Evolutionary conservation across 176 grass and related monocot species (phyloP).

Genomic region (Oryza rufipogon): DNA sequence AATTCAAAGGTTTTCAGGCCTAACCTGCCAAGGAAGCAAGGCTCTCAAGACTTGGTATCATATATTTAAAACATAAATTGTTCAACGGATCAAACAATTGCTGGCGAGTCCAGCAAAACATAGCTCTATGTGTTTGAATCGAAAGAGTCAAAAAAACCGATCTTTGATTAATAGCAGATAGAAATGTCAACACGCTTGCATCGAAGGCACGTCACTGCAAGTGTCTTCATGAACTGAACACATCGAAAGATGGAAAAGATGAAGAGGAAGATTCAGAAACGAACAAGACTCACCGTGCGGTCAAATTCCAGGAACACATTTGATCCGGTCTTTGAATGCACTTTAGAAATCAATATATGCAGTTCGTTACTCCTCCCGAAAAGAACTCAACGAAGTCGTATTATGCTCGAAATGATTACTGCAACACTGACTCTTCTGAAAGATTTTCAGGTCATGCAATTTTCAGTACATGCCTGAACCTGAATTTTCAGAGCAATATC

Average conservation of each 20-base stretch:
- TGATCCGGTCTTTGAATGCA: background rate
- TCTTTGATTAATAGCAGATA: background rate
- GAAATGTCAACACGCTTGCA: conserved; percentile 58
- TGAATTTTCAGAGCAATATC: background rate
- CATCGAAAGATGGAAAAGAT: background rate
- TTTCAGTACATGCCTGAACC: background rate
- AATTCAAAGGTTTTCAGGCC: background rate
- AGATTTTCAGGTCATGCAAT: background rate
- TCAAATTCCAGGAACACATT: conserved; percentile 8
- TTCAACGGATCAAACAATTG: background rate
- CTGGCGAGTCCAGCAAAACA: background rate
- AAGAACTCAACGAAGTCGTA: background rate
- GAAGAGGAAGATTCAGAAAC: background rate
- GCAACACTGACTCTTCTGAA: background rate
- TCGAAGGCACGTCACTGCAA: conserved; percentile 22
- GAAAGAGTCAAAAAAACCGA: conserved; percentile 33
- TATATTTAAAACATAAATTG: background rate
- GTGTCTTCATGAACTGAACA: conserved; percentile 3
- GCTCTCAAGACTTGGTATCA: background rate
- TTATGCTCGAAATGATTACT: background rate
- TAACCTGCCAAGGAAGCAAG: background rate
- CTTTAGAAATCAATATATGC: background rate
- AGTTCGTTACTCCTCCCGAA: background rate
- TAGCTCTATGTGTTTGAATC: conserved; percentile 21
- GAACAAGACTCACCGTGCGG: background rate